Conservation (phyloP, 495 filamentous ascomycete species). For the Aspergillus nidulans region DNA sequence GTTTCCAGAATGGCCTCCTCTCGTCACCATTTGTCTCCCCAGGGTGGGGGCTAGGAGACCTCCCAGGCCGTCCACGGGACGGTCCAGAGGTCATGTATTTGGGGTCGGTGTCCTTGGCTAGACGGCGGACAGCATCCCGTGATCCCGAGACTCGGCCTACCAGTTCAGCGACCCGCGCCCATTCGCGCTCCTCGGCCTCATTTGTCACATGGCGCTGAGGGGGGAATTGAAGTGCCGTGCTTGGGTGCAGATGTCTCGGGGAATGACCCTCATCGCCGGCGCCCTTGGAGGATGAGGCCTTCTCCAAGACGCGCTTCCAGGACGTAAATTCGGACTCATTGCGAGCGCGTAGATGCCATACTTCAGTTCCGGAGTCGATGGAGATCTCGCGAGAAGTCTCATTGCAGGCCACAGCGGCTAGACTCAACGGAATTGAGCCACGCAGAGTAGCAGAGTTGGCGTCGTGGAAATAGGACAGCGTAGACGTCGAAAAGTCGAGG, state of each 20-base stretch:
- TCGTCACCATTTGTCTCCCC: constrained; percentile 30
- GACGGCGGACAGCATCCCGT: constrained; percentile 75
- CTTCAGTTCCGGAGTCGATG: constrained; percentile 92
- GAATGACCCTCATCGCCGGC: constrained; percentile 17
- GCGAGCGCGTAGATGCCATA: constrained; percentile 90
- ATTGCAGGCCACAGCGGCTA: constrained; percentile 87
- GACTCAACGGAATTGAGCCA: constrained; percentile 84
- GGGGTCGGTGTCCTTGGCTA: constrained; percentile 77
- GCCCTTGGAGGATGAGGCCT: constrained; percentile 58
- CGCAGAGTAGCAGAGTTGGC: constrained; percentile 84
- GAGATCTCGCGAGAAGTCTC: constrained; percentile 85
- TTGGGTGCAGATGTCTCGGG: constrained; percentile 20
- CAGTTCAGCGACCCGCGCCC: constrained; percentile 76
- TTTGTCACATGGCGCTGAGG: constrained; percentile 26
- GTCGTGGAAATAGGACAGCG: constrained; percentile 92
- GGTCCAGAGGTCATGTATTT: constrained; percentile 44
- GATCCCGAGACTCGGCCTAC: constrained; percentile 81
- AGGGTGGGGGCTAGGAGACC: constrained; percentile 37
- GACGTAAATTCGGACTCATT: constrained; percentile 78
- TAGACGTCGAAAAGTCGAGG: constrained; percentile 84
- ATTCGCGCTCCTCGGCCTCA: constrained; percentile 68
- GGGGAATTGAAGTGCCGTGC: constrained; percentile 29
- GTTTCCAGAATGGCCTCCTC: constrained; percentile 78
- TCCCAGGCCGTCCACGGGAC: constrained; percentile 35
- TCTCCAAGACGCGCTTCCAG: constrained; percentile 83